A percentile compares a stretch with the other conserved stretches of the same genome.
Conservation (phyloP, 1,284 basidiomycete species). For the Rugosomyces carneus region DNA sequence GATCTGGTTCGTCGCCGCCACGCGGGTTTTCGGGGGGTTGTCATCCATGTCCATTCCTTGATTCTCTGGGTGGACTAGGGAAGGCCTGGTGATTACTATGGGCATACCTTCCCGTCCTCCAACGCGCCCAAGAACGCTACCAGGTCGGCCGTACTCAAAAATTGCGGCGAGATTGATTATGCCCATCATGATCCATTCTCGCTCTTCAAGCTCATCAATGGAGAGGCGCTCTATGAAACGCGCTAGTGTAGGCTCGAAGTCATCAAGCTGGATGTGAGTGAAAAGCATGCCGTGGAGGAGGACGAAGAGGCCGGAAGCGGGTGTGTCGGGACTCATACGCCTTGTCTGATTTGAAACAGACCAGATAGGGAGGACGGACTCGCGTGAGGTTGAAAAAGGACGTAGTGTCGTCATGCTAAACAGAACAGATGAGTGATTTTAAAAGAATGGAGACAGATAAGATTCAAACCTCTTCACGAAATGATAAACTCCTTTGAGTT, state of each 20-base stretch:
- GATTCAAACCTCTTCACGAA: slow-evolving; percentile 82
- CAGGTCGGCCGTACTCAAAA: slow-evolving; percentile 84
- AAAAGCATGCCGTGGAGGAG: slow-evolving; percentile 94
- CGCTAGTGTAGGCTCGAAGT: slow-evolving; percentile 76
- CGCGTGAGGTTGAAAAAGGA: slow-evolving; percentile 81
- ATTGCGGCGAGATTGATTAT: slow-evolving; percentile 77
- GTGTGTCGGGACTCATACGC: slow-evolving; percentile 65
- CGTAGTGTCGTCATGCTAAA: slow-evolving; percentile 87
- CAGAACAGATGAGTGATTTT: slow-evolving; percentile 4
- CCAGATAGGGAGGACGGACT: slow-evolving; percentile 85
- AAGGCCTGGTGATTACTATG: slow-evolving; percentile 16
- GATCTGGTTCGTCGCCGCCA: slow-evolving; percentile 14
- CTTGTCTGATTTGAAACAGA: slow-evolving; percentile 68
- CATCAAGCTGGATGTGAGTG: slow-evolving; percentile 90
- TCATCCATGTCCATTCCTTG: slow-evolving; percentile 65
- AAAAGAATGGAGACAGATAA: not conserved
- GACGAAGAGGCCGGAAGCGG: slow-evolving; percentile 82
- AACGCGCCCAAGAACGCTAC: slow-evolving; percentile 53
- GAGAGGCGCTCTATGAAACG: slow-evolving; percentile 84
- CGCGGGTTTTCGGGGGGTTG: slow-evolving; percentile 6
- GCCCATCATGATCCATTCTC: slow-evolving; percentile 96
- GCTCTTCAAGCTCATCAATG: slow-evolving; percentile 75
- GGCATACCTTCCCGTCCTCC: slow-evolving; percentile 37
- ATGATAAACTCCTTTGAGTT: slow-evolving; percentile 86
- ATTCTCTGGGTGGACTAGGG: slow-evolving; percentile 31